Evolutionary conservation across 75 land plant genomes (phyloP).

Genomic region (Selaginella tamariscina): DNA sequence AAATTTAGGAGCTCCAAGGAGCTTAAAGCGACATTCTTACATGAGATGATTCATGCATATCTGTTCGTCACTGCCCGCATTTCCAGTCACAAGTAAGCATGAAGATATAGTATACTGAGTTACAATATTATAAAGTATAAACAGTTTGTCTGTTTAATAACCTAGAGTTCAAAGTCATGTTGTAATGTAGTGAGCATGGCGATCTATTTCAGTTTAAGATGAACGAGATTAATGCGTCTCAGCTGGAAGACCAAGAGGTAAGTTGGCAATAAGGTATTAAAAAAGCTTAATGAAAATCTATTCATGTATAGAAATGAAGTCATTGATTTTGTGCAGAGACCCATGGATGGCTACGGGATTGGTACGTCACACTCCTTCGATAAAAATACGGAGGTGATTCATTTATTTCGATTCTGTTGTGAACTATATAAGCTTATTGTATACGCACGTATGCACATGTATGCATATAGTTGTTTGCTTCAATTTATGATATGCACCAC

Average conservation of each 20-base stretch:
- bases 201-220: not conserved
- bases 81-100: conserved; percentile 27
- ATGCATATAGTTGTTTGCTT: not conserved
- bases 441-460: too few relatives aligned
- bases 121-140: too few relatives aligned
- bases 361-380: not conserved
- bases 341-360: not conserved
- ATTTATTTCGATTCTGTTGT: not conserved
- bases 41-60: conserved; percentile 50
- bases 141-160: not conserved
- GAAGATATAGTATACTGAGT: not conserved
- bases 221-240: not conserved
- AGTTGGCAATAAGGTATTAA: not conserved
- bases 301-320: not conserved
- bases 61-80: conserved; percentile 23
- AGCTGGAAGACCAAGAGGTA: not conserved
- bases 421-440: not conserved
- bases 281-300: not conserved
- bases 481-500: not conserved
- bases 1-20: conserved; percentile 24
- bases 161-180: not conserved
- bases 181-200: not conserved
- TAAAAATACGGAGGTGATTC: not conserved
- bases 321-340: not conserved
- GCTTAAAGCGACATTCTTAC: conserved; percentile 33